These are phyloP conservation scores for Coemansia sp. DNA, from an alignment of 192 early-diverging fungal genomes.

Conservation along the genomic window DNA sequence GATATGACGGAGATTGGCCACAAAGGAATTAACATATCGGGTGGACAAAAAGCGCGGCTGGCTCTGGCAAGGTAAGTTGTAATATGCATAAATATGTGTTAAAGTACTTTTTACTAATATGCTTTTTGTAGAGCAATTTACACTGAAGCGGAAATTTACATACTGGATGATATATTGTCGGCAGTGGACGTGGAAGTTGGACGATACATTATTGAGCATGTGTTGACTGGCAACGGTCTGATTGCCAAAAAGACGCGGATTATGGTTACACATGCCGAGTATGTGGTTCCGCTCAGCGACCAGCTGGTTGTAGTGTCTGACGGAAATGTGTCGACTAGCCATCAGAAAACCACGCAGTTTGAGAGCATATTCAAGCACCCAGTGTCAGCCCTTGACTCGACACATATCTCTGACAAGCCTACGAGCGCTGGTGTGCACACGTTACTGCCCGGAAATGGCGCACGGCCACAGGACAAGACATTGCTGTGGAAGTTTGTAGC, in stretches of 20 bases:
- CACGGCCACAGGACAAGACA: background rate
- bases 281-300: conserved; percentile 34
- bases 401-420: too few species aligned
- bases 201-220: conserved; percentile 26
- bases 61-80: conserved; percentile 55
- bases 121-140: conserved; percentile 59
- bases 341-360: background rate
- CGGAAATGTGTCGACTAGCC: background rate
- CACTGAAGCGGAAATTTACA: conserved; percentile 55
- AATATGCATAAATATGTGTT: background rate
- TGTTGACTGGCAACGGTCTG: conserved; percentile 25
- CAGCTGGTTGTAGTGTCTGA: conserved; percentile 18
- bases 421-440: conserved; percentile 6
- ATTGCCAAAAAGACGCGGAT: conserved; percentile 28
- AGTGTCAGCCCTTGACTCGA: background rate
- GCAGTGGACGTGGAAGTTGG: conserved; percentile 38
- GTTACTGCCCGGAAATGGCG: conserved; percentile 6
- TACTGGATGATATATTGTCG: conserved; percentile 34
- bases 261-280: conserved; percentile 42
- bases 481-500: conserved; percentile 7
- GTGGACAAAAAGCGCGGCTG: conserved; percentile 66
- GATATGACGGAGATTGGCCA: conserved; percentile 61
- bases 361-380: background rate
- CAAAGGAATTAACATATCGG: conserved; percentile 59
- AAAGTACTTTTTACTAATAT: background rate